Percentiles rank a stretch among this genome's conserved stretches.
Evolutionary conservation across 2,329 filamentous ascomycete genomes (phyloP).

Genomic region (Cadophora gregata): DNA sequence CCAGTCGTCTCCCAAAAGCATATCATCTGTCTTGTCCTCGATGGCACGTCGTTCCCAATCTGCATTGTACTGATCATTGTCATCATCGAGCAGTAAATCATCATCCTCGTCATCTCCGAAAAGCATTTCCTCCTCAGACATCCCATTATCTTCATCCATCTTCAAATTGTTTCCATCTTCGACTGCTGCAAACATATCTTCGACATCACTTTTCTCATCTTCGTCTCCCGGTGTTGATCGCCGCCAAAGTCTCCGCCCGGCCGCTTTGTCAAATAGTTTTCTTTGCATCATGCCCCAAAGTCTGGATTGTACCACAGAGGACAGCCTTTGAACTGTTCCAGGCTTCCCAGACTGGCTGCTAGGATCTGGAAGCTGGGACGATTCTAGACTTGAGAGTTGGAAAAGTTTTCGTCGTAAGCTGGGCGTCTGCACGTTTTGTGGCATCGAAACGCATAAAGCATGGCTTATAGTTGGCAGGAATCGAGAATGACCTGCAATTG

Average conservation of each 20-base stretch:
- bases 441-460: constrained; percentile 28
- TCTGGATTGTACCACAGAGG: constrained; percentile 30
- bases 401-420: constrained; percentile 32
- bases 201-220: not conserved
- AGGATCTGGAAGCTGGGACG: not conserved
- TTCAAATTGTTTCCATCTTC: not conserved
- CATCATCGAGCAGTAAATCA: not conserved
- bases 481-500: constrained; percentile 31
- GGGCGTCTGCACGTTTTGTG: constrained; percentile 34
- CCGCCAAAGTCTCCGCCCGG: constrained; percentile 23
- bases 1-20: not conserved
- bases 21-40: not conserved
- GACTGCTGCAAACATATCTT: constrained; percentile 3
- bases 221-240: not conserved
- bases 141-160: not conserved
- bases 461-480: constrained; percentile 32
- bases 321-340: constrained; percentile 23
- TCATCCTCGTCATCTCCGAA: constrained; percentile 10
- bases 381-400: constrained; percentile 20
- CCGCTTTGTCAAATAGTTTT: constrained; percentile 30
- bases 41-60: constrained; percentile 7
- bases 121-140: constrained; percentile 4
- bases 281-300: constrained; percentile 41
- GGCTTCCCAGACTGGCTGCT: not conserved
- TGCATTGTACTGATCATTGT: not conserved